Evolutionary conservation across 345 rosid genomes (phyloP).

Genomic region (Pseudoturritis turrita): DNA sequence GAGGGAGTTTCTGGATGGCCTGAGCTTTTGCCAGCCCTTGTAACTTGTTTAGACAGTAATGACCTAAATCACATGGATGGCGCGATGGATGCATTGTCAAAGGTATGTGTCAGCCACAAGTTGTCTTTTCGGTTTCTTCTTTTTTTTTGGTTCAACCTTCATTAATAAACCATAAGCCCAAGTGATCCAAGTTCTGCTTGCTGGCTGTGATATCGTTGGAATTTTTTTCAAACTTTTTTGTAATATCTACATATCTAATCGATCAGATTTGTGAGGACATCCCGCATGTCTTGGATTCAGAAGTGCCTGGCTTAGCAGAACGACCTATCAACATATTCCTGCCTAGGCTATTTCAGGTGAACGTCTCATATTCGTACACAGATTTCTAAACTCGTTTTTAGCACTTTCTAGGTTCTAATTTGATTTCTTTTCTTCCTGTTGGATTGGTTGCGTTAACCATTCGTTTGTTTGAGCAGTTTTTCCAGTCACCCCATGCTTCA

Average conservation of each 20-base stretch:
- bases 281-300: slow-evolving; percentile 82
- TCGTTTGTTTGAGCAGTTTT: slow-evolving; percentile 57
- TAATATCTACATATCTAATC: not conserved
- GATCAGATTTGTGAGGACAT: slow-evolving; percentile 90
- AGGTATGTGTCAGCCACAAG: slow-evolving; percentile 44
- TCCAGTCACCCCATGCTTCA: slow-evolving; percentile 81
- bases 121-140: not conserved
- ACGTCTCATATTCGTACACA: slow-evolving; percentile 1
- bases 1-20: slow-evolving; percentile 81
- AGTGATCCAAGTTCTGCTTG: not conserved
- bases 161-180: not conserved
- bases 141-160: not conserved
- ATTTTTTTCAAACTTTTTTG: not conserved
- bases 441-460: not conserved
- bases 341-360: slow-evolving; percentile 80
- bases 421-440: slow-evolving; percentile 3
- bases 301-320: slow-evolving; percentile 82
- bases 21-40: slow-evolving; percentile 79
- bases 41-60: slow-evolving; percentile 80
- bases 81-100: slow-evolving; percentile 94
- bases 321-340: slow-evolving; percentile 79
- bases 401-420: not conserved
- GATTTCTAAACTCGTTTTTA: not conserved
- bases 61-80: slow-evolving; percentile 94
- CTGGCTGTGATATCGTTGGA: not conserved